A percentile compares a stretch with the other conserved stretches of the same genome.
Evolutionary conservation across 495 filamentous ascomycete species (phyloP).

Genomic region (Aspergillus ellipticus): DNA sequence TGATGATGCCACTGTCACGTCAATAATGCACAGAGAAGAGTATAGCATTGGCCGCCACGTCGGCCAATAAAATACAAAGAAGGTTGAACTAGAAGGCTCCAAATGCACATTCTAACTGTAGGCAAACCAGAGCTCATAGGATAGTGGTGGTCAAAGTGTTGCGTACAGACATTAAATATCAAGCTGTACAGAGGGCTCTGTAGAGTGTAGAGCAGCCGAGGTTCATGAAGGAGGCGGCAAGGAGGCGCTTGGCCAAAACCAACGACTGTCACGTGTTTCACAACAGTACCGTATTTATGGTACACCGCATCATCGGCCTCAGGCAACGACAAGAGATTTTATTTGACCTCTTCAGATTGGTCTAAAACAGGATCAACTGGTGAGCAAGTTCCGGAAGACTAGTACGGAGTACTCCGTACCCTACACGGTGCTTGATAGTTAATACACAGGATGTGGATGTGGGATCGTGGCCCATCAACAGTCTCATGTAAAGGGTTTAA

Average conservation of each 20-base stretch:
- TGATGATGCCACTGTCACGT: background rate
- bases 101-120: background rate
- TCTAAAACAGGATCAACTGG: slow-evolving; percentile 4
- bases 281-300: background rate
- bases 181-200: background rate
- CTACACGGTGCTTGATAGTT: too few species aligned
- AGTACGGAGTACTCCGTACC: background rate
- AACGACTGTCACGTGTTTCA: background rate
- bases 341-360: slow-evolving; percentile 10
- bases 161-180: background rate
- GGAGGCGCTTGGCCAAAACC: background rate
- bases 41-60: background rate
- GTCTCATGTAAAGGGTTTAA: too few species aligned
- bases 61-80: background rate
- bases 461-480: too few species aligned
- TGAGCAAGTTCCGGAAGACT: background rate
- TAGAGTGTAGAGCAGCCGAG: background rate
- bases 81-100: background rate
- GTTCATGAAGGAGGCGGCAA: background rate
- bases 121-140: background rate
- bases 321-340: background rate
- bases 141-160: background rate
- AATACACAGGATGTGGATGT: too few species aligned
- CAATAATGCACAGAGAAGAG: background rate
- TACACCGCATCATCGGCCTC: background rate